These are phyloP conservation scores for Dipteronia dyeriana DNA, from an alignment of 345 rosid genomes.

Conservation along the genomic window DNA sequence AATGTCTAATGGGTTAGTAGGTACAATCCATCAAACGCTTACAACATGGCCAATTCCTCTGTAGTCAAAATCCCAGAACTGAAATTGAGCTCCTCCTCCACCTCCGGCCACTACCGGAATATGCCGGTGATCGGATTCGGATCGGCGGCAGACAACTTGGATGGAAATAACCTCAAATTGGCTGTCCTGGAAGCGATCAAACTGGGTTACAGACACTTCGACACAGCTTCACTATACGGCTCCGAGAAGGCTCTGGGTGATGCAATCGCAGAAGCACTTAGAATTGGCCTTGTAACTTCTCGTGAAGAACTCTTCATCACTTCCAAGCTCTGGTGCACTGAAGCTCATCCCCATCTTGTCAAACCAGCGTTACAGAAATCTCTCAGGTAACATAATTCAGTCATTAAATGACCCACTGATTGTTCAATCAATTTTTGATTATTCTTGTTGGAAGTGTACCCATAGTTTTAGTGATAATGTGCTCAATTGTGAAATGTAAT, in stretches of 20 bases:
- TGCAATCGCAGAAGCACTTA: constrained; percentile 41
- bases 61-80: not conserved
- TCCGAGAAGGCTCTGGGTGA: constrained; percentile 40
- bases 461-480: no score
- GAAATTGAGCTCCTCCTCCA: not conserved
- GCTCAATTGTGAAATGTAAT: no score
- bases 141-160: constrained; percentile 19
- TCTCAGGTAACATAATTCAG: constrained; percentile 21
- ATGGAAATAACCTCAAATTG: constrained; percentile 4
- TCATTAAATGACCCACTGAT: not conserved
- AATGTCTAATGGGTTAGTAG: no score
- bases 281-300: constrained; percentile 28
- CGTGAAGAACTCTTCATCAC: constrained; percentile 45
- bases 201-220: constrained; percentile 44
- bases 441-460: no score
- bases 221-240: constrained; percentile 33
- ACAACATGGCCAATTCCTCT: no score
- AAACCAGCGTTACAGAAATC: constrained; percentile 30
- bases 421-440: not conserved
- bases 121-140: constrained; percentile 31
- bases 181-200: constrained; percentile 34
- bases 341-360: constrained; percentile 31
- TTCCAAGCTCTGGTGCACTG: constrained; percentile 41
- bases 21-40: no score
- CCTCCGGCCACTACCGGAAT: not conserved